Percentiles rank a stretch among this genome's conserved stretches.
Evolutionary conservation across 331 rosid species (phyloP).

Genomic region (Prunus yedoensis): DNA sequence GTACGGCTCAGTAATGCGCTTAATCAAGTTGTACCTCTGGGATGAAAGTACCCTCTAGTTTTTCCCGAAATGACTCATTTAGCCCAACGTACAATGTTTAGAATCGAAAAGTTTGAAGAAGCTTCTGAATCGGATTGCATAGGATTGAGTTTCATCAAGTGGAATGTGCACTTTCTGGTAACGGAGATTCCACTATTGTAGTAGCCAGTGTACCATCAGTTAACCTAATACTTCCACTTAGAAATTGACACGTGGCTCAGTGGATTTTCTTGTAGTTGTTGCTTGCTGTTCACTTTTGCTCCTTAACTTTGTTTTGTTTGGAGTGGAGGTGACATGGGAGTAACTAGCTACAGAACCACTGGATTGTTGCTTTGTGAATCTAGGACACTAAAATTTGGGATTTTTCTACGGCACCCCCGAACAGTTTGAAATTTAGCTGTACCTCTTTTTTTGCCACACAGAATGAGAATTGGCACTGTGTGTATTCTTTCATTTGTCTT

Average conservation of each 20-base stretch:
- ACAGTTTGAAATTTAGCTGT: background rate
- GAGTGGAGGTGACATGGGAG: background rate
- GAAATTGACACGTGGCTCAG: background rate
- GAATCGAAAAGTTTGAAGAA: background rate
- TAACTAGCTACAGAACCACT: background rate
- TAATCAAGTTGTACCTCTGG: background rate
- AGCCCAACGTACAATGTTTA: background rate
- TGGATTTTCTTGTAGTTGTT: background rate
- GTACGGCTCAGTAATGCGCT: background rate
- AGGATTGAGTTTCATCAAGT: background rate
- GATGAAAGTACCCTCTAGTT: background rate
- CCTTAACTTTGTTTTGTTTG: background rate
- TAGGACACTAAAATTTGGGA: background rate
- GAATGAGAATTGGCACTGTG: too few species aligned
- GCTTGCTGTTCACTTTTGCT: background rate
- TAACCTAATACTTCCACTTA: background rate
- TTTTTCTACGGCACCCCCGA: background rate
- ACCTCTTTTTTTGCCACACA: background rate
- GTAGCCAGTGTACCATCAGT: background rate
- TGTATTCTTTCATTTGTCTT: background rate
- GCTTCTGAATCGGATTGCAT: background rate
- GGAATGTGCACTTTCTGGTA: background rate
- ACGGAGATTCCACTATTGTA: constrained; percentile 9
- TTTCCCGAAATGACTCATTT: background rate
- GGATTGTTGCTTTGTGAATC: background rate